Base-by-base conservation (phyloP, 257 asterid species). In the Capsicum baccatum region DNA sequence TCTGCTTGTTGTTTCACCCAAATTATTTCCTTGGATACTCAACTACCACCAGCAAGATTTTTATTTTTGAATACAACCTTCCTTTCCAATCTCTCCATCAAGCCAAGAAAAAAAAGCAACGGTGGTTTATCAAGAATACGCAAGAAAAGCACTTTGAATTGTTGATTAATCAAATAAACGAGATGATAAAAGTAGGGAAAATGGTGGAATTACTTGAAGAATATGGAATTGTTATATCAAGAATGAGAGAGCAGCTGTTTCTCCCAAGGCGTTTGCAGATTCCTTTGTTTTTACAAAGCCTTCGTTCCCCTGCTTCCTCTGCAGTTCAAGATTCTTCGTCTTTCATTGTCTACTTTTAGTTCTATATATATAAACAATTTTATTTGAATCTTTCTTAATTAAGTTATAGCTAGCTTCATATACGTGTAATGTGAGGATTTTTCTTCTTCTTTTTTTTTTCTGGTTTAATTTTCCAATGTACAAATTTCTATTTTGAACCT, bases 141-240 rank as follows among this genome's bases (percentile, higher is more conserved):
- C 44, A 2, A 39, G 44, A 39, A 39, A 39, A 39, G 5, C 44
- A 39, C 44, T 39, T 39, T 39, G 44, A 39, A 39, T 39, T 39
- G 44, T 39, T 39, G 44, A 39, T 39, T 39, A 39, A 39, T 39
- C 44, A 39, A 39, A 39, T 39, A 78, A 74, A 0, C 57, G 67
- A 87, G 86, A 95, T 95, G 98, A 90, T 95, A 12, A 90, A 90
- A 83, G 86, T 95, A 0, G 96, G 98, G 79, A 92, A 85, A 82
- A 91, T 95, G 94, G 93, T 91, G 83, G 96, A 87, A 83, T 81
- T 95, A 8, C 67, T 95, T 89, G 94, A 91, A 85, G 96, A 93
- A 79, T 95, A 91, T 91, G 89, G 91, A 63, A 70, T 90, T 79
- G 81, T 91, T 4, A 90, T 95, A 88, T 93, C 89, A 0, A 91